A percentile compares a stretch with the other conserved stretches of the same genome.
Evolutionary conservation across 2,329 filamentous ascomycete genomes (phyloP).

Genomic region (Amylocarpus encephaloides): DNA sequence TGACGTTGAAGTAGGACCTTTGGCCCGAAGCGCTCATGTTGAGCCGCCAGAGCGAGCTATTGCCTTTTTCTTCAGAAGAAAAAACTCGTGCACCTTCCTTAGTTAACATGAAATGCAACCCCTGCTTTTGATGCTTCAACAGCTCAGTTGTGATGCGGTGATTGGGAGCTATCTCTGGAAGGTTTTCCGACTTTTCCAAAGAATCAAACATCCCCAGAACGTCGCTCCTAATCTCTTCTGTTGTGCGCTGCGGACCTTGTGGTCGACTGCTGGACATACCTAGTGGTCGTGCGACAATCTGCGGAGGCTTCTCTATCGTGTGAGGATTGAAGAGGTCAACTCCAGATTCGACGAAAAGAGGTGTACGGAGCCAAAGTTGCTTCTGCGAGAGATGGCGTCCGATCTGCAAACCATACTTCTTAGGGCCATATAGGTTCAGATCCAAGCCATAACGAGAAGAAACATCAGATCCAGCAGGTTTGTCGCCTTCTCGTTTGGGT

Average conservation of each 20-base stretch:
- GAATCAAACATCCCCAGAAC: constrained; percentile 85
- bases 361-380: constrained; percentile 61
- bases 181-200: constrained; percentile 65
- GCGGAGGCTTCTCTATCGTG: constrained; percentile 24
- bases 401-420: constrained; percentile 57
- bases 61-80: constrained; percentile 51
- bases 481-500: constrained; percentile 55
- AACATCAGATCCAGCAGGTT: constrained; percentile 50
- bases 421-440: constrained; percentile 73
- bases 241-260: constrained; percentile 48
- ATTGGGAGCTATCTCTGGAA: constrained; percentile 67
- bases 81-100: constrained; percentile 64
- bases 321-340: constrained; percentile 76
- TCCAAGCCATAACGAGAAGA: constrained; percentile 59
- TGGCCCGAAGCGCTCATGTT: constrained; percentile 50
- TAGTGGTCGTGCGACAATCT: constrained; percentile 25
- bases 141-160: constrained; percentile 58
- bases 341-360: constrained; percentile 58
- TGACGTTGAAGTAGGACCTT: constrained; percentile 71
- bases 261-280: constrained; percentile 33
- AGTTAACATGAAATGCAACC: constrained; percentile 75
- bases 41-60: constrained; percentile 72
- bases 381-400: constrained; percentile 61
- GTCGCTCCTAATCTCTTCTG: constrained; percentile 80
- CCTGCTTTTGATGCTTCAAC: constrained; percentile 84